Conservation (phyloP, 2,329 filamentous ascomycete species). For the Colletotrichum tropicale region DNA sequence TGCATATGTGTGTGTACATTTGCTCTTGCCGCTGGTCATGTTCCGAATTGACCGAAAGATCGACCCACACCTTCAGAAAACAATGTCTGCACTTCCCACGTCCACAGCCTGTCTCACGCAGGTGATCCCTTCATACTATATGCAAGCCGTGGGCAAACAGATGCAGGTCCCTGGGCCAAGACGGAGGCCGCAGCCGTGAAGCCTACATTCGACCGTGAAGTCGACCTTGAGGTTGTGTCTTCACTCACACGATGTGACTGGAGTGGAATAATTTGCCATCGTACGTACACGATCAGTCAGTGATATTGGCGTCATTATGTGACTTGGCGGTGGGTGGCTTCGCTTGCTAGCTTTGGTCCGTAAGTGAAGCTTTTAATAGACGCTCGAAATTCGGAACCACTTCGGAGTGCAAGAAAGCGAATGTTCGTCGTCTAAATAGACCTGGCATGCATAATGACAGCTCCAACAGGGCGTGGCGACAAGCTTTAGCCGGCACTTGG, state of each 20-base stretch:
- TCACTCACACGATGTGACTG: background rate
- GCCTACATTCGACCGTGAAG: background rate
- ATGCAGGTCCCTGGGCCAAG: background rate
- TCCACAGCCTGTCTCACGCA: background rate
- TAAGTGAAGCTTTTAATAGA: background rate
- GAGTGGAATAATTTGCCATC: background rate
- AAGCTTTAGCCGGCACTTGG: conserved; percentile 6
- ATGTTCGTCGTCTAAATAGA: background rate
- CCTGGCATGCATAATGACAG: background rate
- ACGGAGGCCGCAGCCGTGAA: background rate
- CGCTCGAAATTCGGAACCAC: background rate
- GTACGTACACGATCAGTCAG: background rate
- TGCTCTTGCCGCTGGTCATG: background rate
- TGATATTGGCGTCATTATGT: background rate
- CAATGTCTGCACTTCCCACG: background rate
- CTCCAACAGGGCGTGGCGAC: background rate
- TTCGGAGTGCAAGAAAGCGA: background rate
- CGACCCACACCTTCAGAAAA: background rate
- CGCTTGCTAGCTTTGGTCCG: background rate
- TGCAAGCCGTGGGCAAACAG: background rate
- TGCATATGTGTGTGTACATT: background rate
- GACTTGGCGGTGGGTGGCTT: background rate
- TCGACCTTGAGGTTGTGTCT: background rate
- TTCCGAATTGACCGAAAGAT: background rate
- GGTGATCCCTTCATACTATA: background rate